Conservation (phyloP, 495 filamentous ascomycete genomes). For the Xylaria cubensis region DNA sequence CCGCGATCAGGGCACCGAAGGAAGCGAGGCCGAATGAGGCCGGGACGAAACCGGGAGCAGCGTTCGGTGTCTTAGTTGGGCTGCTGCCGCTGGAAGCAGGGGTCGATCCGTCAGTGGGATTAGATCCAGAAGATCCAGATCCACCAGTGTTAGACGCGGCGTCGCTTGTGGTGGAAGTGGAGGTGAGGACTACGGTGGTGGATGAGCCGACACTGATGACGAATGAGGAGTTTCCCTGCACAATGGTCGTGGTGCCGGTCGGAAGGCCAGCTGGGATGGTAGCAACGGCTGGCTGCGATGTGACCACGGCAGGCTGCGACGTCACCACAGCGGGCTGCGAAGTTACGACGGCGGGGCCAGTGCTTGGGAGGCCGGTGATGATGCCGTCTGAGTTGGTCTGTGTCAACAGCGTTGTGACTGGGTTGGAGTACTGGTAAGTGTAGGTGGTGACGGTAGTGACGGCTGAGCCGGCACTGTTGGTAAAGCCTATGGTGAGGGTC, state of each 20-base stretch:
- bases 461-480: constrained; percentile 14
- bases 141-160: constrained; percentile 15
- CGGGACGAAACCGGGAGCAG: constrained; percentile 20
- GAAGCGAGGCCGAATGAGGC: constrained; percentile 22
- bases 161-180: constrained; percentile 19
- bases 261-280: constrained; percentile 58
- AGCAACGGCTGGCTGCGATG: constrained; percentile 51
- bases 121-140: neutral
- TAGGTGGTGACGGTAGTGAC: constrained; percentile 25
- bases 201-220: constrained; percentile 27
- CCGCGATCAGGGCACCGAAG: constrained; percentile 17
- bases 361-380: constrained; percentile 58
- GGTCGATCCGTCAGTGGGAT: constrained; percentile 1
- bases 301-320: constrained; percentile 51
- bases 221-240: constrained; percentile 21
- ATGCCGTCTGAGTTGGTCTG: constrained; percentile 64
- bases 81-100: neutral
- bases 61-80: constrained; percentile 16
- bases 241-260: constrained; percentile 18
- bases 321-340: constrained; percentile 48
- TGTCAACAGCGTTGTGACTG: constrained; percentile 52
- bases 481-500: constrained; percentile 24
- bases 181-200: constrained; percentile 29
- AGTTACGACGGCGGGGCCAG: constrained; percentile 32
- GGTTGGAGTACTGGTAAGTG: constrained; percentile 45